phyloP scores from a whole-genome alignment of 208 protist genomes.

The Strigomonas culicis region DNA sequence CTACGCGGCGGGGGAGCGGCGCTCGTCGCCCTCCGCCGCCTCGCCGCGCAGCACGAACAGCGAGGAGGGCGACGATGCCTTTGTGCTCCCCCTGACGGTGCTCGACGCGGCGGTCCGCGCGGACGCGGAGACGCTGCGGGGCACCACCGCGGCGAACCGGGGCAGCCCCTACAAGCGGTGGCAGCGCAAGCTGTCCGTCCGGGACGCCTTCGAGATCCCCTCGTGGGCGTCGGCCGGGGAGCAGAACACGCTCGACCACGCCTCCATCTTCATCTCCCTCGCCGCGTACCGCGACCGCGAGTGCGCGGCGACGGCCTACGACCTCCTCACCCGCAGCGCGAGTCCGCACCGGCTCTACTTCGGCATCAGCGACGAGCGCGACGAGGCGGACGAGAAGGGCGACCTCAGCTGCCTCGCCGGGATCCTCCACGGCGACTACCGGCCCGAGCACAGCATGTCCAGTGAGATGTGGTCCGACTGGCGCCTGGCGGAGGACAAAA shows the following conservation, averaged over 20 bases:
- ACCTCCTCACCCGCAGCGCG: constrained; percentile 50
- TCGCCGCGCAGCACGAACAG: too few species aligned
- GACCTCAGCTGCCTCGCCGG: constrained; percentile 33
- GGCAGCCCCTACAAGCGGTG: constrained; percentile 13
- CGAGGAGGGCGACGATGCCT: too few species aligned
- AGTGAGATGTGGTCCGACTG: not conserved
- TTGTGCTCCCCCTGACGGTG: too few species aligned
- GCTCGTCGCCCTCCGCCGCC: too few species aligned
- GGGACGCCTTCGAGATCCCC: constrained; percentile 22
- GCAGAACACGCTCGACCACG: constrained; percentile 26
- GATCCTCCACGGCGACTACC: not conserved
- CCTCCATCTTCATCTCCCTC: constrained; percentile 88
- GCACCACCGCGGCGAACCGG: not conserved
- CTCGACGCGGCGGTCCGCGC: too few species aligned
- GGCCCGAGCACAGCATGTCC: not conserved
- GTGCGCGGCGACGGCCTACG: constrained; percentile 79
- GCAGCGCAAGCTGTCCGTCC: constrained; percentile 17
- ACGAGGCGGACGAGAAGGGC: constrained; percentile 11
- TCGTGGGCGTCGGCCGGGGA: constrained; percentile 23
- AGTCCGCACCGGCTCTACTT: constrained; percentile 64
- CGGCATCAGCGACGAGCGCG: constrained; percentile 81
- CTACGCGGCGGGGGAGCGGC: too few species aligned
- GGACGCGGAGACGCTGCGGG: too few species aligned
- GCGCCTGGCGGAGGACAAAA: not conserved
- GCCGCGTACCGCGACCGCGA: constrained; percentile 84